Evolutionary conservation across 306 rosid genomes (phyloP).

Genomic region (Medicago ruthenica): DNA sequence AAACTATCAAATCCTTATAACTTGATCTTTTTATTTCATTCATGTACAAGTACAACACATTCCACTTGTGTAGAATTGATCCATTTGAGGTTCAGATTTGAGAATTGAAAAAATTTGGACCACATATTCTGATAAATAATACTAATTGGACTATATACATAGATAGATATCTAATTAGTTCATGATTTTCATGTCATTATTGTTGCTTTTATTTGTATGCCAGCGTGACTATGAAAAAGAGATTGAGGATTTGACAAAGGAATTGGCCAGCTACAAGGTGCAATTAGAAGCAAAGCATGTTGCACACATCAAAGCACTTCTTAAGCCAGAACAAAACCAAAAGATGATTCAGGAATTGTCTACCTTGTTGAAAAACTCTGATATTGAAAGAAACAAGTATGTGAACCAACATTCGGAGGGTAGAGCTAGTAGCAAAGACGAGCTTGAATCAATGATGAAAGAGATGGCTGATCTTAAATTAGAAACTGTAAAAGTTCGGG

Average conservation of each 20-base stretch:
- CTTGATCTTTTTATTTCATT: neutral
- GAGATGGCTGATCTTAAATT: constrained; percentile 53
- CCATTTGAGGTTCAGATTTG: neutral
- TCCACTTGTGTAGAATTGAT: neutral
- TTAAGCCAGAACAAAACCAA: constrained; percentile 66
- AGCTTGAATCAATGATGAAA: constrained; percentile 55
- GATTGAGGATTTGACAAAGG: constrained; percentile 62
- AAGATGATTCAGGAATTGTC: constrained; percentile 59
- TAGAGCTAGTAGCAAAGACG: constrained; percentile 42
- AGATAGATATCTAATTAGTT: neutral
- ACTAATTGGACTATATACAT: neutral
- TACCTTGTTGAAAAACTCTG: constrained; percentile 56
- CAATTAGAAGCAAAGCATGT: constrained; percentile 80
- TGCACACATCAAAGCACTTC: constrained; percentile 67
- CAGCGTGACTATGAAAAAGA: constrained; percentile 59
- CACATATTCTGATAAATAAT: neutral
- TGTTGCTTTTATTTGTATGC: constrained; percentile 14
- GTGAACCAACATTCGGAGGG: constrained; percentile 46
- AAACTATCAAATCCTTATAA: neutral
- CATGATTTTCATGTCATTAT: constrained; percentile 1
- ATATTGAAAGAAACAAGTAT: constrained; percentile 62
- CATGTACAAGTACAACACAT: neutral
- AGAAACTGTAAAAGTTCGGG: constrained; percentile 44
- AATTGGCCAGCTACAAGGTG: constrained; percentile 68
- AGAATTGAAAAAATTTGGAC: neutral